Evolutionary conservation across 371 early-diverging fungal species (phyloP), one percentile per base, ranked within the genome.

Genomic region (Mortierella sp.): DNA sequence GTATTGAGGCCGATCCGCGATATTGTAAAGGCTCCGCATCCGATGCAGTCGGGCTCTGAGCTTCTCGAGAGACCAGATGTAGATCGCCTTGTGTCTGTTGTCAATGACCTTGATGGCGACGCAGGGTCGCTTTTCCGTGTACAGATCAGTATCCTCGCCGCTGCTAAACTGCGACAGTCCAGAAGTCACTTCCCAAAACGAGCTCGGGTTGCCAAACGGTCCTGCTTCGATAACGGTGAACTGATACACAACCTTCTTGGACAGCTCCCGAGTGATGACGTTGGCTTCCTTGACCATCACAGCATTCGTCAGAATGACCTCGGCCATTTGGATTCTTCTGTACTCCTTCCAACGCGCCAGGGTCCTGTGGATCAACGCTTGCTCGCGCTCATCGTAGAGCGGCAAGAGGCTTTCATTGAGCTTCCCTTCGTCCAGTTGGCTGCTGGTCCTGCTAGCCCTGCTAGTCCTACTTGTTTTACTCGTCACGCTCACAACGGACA

Each of bases 231-330:
- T 71, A 25, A 95, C 83, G 8, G 90, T 84, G 64, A 95, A 91
- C 71, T 95, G 95, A 70, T 93, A 96, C 6, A 90, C 78, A 3
- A 92, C 91, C 34, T 91, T 79, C 59, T 92, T 93, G 6, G 82
- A 84, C 13, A 95, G 81, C 63, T 96, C 94, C 46, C 87, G 84
- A 56, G 92, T 87, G 22, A 94, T 93, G 16, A 94, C 86, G 63
- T 95, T 96, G 56, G 95, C 95, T 60, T 95, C 94, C 73, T 95
- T 95, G 43, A 96, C 66, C 58, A 90, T 64, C 3, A 90, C 86
- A 0, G 91, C 92, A 48, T 90, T 84, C 12, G 86, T 87, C 41
- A 92, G 69, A 21, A 94, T 85, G 10, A 81, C 81, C 64, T 93
- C 90, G 5, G 93, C 92, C 78, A 94, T 88, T n/a, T 81, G 76